Percentiles rank a stretch among this genome's conserved stretches.
phyloP scores from a whole-genome alignment of 805 yeast genomes.

The Saturnispora saitoi region DNA sequence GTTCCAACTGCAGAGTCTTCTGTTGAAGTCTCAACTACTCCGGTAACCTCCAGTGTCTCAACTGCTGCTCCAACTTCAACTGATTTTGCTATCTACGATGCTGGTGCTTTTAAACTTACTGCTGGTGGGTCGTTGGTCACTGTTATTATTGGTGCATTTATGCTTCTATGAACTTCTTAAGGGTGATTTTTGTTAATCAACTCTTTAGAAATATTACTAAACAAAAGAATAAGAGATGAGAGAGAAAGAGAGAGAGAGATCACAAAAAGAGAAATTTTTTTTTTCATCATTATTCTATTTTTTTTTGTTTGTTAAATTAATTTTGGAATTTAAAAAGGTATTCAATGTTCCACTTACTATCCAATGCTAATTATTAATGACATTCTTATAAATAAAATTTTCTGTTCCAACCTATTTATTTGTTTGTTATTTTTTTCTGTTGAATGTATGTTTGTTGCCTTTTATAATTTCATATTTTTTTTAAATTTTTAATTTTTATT shows the following conservation, averaged over 20 bases:
- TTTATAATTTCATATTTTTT: not conserved
- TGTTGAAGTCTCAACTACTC: not conserved
- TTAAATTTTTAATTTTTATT: not conserved
- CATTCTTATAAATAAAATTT: not conserved
- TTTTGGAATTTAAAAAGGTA: not conserved
- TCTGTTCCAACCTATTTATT: not conserved
- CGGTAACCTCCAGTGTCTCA: conserved; percentile 4
- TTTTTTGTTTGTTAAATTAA: not conserved
- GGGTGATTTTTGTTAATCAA: not conserved
- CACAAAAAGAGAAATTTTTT: not conserved
- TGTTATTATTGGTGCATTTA: not conserved
- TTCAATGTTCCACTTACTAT: conserved; percentile 2
- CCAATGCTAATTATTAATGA: not conserved
- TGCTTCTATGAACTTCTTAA: not conserved
- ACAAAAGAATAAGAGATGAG: not conserved
- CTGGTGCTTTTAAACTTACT: conserved; percentile 11
- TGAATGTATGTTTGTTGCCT: not conserved
- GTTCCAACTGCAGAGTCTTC: not conserved
- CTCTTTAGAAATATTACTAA: not conserved
- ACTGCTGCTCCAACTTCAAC: conserved; percentile 7
- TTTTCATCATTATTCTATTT: not conserved
- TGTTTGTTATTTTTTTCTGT: not conserved
- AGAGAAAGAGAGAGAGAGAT: not conserved
- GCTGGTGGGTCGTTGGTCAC: conserved; percentile 4
- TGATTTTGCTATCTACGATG: conserved; percentile 9